phyloP scores from a whole-genome alignment of 208 protist species.

The Novymonas esmeraldas region DNA sequence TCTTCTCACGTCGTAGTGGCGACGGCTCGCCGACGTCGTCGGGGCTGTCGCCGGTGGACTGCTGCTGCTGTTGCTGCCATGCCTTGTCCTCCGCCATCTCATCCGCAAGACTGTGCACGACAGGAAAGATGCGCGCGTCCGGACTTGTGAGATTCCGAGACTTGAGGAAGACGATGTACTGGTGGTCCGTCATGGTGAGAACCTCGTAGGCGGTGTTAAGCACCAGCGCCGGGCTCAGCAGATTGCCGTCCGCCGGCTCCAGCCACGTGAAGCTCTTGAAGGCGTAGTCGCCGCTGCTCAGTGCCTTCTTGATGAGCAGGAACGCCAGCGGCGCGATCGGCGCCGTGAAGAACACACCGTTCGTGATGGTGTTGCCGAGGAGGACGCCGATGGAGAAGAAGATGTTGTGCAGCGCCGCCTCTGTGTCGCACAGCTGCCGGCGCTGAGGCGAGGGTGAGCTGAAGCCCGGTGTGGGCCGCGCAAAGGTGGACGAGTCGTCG shows the following conservation, averaged over 20 bases:
- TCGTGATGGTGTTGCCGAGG: constrained; percentile 56
- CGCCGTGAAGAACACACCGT: constrained; percentile 51
- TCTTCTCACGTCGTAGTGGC: no score
- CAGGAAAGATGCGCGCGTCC: constrained; percentile 35
- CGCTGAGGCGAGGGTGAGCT: not conserved
- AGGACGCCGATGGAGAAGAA: constrained; percentile 56
- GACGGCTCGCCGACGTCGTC: no score
- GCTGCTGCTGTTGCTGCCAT: constrained; percentile 4
- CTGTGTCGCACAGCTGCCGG: constrained; percentile 34
- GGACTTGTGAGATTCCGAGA: constrained; percentile 20
- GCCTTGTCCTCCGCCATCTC: constrained; percentile 17
- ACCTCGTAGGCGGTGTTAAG: constrained; percentile 48
- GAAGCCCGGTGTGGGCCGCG: no score
- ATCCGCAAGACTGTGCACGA: constrained; percentile 28
- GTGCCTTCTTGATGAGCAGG: constrained; percentile 43
- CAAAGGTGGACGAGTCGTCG: no score
- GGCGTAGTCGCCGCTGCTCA: constrained; percentile 40
- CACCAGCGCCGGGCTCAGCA: constrained; percentile 43
- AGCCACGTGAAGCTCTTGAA: constrained; percentile 48
- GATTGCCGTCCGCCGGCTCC: constrained; percentile 53
- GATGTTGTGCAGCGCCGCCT: constrained; percentile 37
- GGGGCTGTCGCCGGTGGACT: not conserved
- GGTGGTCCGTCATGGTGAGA: constrained; percentile 44
- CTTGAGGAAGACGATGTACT: constrained; percentile 44
- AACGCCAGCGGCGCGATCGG: constrained; percentile 59